Evolutionary conservation across 2,329 filamentous ascomycete species (phyloP), one percentile per base, ranked within the genome.

Genomic region (Microdochium trichocladiopsis): DNA sequence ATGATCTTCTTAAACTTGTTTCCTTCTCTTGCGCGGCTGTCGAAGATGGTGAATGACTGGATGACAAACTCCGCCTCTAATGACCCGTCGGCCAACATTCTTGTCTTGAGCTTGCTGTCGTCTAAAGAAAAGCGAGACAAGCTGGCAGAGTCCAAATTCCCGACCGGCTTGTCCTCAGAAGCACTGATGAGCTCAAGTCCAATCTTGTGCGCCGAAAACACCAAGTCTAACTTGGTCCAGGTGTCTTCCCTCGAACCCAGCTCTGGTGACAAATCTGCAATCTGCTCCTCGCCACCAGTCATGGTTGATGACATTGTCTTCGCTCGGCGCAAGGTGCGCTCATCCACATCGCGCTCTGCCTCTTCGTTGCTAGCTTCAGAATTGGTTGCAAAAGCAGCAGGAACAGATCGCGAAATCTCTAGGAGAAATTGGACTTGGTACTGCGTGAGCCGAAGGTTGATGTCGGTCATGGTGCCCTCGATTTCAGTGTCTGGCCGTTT

Each of bases 1-100:
- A 99, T 97, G 71, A 99, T 96, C 67, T 93, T 95, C 50, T 91
- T 84, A 77, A 95, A 99, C 65, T 95, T 96, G 74, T 96, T 99
- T 4, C 87, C 88, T 61, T 95, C 92, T 51, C 83, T 82, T 4
- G 84, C 85, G n/a, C 95, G 86, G 57, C 88, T 96, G 66, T 99
- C 94, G 52, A 89, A 83, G 58, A 97, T 96, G 0, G 91, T 96
- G 67, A 99, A 96, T 0, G 93, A 94, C 54, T 94, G 87, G 16
- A 99, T 91, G 33, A 96, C 78, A 6, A 99, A 80, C 65, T 99
- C 95, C 2, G 92, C 91, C 66, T 99, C 94, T 41, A 99, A 71
- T 0, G 92, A 92, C 6, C 87, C 86, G 66, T 99, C 93, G 21
- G 88, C 95, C 61, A 96, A 81, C 86, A 97, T 94, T 24, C 91